phyloP scores from a whole-genome alignment of 1,284 basidiomycete species.

The Termitomyces sp. region DNA sequence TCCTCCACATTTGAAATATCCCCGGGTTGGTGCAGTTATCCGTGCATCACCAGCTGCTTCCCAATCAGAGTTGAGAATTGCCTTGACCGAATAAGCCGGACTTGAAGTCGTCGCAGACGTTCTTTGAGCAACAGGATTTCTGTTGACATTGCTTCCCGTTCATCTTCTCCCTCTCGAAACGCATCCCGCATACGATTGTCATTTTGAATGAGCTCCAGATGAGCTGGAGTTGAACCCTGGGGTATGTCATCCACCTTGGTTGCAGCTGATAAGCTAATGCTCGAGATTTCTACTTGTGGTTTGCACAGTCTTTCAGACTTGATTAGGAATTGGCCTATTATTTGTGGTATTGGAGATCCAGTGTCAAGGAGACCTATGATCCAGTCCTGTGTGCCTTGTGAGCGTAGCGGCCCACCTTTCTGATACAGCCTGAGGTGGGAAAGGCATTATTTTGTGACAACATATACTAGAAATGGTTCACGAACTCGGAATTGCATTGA shows the following conservation, averaged over 20 bases:
- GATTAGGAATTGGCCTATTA: neutral
- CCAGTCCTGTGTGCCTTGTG: neutral
- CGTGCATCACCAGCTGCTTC: too few relatives aligned
- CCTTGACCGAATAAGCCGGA: neutral
- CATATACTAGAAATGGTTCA: too few relatives aligned
- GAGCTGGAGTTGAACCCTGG: too few relatives aligned
- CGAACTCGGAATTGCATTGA: too few relatives aligned
- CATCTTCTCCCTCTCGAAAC: neutral
- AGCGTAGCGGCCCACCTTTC: neutral
- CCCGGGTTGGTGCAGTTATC: too few relatives aligned
- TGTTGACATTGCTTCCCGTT: neutral
- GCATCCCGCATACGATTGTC: neutral
- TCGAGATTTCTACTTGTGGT: too few relatives aligned
- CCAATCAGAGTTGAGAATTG: too few relatives aligned
- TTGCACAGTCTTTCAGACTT: too few relatives aligned
- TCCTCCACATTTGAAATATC: too few relatives aligned
- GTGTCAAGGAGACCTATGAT: neutral
- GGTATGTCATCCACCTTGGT: too few relatives aligned
- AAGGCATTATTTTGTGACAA: too few relatives aligned
- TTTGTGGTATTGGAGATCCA: neutral
- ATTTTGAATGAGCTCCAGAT: neutral
- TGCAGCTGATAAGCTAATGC: too few relatives aligned
- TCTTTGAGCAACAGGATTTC: neutral
- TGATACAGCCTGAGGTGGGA: neutral
- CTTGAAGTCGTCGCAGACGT: neutral